Evolutionary conservation across 805 yeast genomes (phyloP).

Genomic region (Candida nitratophila): DNA sequence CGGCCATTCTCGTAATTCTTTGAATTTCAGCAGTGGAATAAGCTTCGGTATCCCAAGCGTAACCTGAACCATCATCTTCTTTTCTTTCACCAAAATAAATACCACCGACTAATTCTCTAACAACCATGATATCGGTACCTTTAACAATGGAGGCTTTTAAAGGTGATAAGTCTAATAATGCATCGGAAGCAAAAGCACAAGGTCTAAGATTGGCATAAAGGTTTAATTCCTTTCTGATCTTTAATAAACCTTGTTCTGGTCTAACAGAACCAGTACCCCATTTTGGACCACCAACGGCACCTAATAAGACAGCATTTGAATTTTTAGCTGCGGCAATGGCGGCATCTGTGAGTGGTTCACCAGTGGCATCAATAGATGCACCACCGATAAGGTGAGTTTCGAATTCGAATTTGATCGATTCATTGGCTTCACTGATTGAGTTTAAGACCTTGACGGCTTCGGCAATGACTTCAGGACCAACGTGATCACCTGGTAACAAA

Average conservation of each 20-base stretch:
- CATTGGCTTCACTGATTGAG: constrained; percentile 59
- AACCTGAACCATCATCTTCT: constrained; percentile 83
- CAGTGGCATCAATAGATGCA: constrained; percentile 96
- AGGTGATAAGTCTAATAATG: constrained; percentile 81
- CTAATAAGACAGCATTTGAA: constrained; percentile 92
- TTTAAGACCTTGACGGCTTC: constrained; percentile 90
- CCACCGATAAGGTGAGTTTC: constrained; percentile 91
- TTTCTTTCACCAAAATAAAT: constrained; percentile 94
- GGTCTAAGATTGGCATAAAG: constrained; percentile 96
- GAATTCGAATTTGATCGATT: constrained; percentile 62
- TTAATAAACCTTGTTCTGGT: constrained; percentile 94
- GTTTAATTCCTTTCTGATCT: constrained; percentile 90
- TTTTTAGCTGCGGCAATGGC: constrained; percentile 75
- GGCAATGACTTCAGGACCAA: constrained; percentile 80
- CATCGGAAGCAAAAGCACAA: constrained; percentile 84
- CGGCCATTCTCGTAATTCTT: constrained; percentile 97
- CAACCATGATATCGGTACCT: constrained; percentile 90
- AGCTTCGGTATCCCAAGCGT: constrained; percentile 90
- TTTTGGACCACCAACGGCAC: constrained; percentile 99
- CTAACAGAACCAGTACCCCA: constrained; percentile 97
- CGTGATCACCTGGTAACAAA: constrained; percentile 94
- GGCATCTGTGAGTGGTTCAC: constrained; percentile 82
- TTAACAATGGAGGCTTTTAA: constrained; percentile 74
- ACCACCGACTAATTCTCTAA: constrained; percentile 96
- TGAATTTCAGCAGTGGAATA: constrained; percentile 89